Evolutionary conservation across 148 eudicot species (phyloP).

Genomic region (Rhododendron simsii): DNA sequence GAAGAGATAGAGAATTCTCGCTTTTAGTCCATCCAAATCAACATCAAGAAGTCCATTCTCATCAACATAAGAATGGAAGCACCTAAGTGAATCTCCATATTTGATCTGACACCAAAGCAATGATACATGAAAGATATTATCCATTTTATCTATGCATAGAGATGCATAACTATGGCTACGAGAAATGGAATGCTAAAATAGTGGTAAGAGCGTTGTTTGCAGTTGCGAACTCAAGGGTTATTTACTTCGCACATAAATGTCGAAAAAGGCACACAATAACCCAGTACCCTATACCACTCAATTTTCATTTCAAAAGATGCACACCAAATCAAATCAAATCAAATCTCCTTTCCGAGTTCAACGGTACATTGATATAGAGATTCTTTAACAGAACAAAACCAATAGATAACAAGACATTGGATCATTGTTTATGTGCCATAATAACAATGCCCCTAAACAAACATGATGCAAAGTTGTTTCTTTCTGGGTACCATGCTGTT

Average conservation of each 20-base stretch:
- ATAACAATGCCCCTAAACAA: too few relatives aligned
- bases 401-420: too few relatives aligned
- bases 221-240: background rate
- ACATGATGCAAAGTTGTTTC: too few relatives aligned
- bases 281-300: too few relatives aligned
- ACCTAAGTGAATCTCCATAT: background rate
- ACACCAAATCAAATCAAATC: too few relatives aligned
- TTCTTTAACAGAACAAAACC: too few relatives aligned
- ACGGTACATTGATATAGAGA: too few relatives aligned
- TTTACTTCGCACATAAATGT: background rate
- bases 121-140: background rate
- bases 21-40: constrained; percentile 43
- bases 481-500: too few relatives aligned
- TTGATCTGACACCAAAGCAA: background rate
- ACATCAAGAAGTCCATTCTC: constrained; percentile 35
- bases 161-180: background rate
- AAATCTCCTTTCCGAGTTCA: too few relatives aligned
- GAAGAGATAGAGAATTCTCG: constrained; percentile 51
- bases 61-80: constrained; percentile 5
- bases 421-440: too few relatives aligned
- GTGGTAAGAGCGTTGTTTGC: background rate
- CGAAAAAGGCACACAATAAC: too few relatives aligned
- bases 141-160: background rate
- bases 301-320: too few relatives aligned
- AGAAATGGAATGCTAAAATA: background rate